Evolutionary conservation across 2,329 filamentous ascomycete species (phyloP).

Genomic region (Microsporum audouinii): DNA sequence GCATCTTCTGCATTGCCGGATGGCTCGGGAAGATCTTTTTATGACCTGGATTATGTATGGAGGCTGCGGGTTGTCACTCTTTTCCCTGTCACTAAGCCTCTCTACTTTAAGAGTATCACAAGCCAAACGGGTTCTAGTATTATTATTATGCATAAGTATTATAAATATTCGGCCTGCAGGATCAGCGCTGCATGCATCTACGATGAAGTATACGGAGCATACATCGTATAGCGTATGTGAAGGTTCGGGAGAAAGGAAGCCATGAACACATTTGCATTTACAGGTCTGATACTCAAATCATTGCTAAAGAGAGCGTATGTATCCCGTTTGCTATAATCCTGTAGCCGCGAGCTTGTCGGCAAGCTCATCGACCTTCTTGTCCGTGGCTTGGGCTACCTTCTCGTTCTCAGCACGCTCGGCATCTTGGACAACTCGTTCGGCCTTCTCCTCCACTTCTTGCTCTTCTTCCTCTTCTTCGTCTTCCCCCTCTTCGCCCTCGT

Average conservation of each 20-base stretch:
- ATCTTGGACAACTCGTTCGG: constrained; percentile 59
- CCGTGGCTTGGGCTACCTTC: constrained; percentile 59
- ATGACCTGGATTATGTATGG: not conserved
- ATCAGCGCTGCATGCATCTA: not conserved
- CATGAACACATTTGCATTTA: not conserved
- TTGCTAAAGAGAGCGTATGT: too few species aligned
- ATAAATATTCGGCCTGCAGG: not conserved
- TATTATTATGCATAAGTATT: not conserved
- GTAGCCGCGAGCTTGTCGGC: constrained; percentile 67
- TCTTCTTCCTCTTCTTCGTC: constrained; percentile 60
- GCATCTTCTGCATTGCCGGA: not conserved
- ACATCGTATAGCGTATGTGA: too few species aligned
- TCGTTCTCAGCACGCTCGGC: constrained; percentile 44
- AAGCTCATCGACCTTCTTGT: constrained; percentile 71
- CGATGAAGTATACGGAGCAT: too few species aligned
- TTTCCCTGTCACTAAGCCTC: not conserved
- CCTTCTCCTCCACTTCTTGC: constrained; percentile 51
- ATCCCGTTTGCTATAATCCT: constrained; percentile 7
- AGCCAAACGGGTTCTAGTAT: not conserved
- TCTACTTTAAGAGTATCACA: not conserved
- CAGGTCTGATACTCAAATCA: too few species aligned
- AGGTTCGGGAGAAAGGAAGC: not conserved
- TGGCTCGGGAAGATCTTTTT: not conserved
- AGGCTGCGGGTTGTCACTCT: not conserved
- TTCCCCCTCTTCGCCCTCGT: constrained; percentile 57